A percentile compares a stretch with the other conserved stretches of the same genome.
These are phyloP conservation scores for Mollisia scopiformis DNA, from an alignment of 2,329 filamentous ascomycete species.

Conservation along the genomic window DNA sequence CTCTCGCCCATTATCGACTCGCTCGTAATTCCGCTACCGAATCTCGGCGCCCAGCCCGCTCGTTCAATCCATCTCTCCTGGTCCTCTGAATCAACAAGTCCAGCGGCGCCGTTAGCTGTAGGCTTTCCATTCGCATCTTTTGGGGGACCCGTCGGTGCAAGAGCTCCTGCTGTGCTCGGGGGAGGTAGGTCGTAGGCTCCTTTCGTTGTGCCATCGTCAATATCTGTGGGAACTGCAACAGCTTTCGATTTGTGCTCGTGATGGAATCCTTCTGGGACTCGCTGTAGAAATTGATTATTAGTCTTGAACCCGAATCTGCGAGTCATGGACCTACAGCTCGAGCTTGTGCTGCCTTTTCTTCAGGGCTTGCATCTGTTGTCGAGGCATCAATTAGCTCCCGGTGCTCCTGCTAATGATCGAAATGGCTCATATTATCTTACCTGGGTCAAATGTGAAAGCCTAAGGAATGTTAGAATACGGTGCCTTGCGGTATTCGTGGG, in stretches of 20 bases:
- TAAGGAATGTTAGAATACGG: neutral
- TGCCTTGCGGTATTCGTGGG: neutral
- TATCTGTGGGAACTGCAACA: constrained; percentile 76
- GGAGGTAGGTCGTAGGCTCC: constrained; percentile 78
- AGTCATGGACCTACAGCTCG: constrained; percentile 63
- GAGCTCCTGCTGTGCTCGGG: constrained; percentile 69
- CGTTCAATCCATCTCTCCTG: constrained; percentile 55
- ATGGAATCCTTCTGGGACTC: constrained; percentile 66
- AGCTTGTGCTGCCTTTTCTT: constrained; percentile 82
- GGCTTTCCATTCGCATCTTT: constrained; percentile 51
- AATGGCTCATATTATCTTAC: neutral
- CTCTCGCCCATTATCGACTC: constrained; percentile 59
- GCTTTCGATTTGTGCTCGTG: constrained; percentile 63
- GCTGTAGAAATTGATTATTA: constrained; percentile 45
- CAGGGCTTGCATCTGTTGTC: constrained; percentile 79
- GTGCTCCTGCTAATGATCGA: neutral
- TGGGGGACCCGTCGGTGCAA: constrained; percentile 52
- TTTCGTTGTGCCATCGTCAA: constrained; percentile 69
- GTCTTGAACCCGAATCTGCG: neutral
- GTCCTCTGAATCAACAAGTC: constrained; percentile 52
- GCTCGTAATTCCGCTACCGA: constrained; percentile 67
- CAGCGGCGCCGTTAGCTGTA: constrained; percentile 49
- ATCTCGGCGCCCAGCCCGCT: constrained; percentile 88
- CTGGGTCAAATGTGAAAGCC: constrained; percentile 51
- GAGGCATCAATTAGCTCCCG: constrained; percentile 62